A percentile compares a stretch with the other conserved stretches of the same genome.
Evolutionary conservation across 352 stramenopile genomes (phyloP).

Genomic region (Phytopythium boreale): DNA sequence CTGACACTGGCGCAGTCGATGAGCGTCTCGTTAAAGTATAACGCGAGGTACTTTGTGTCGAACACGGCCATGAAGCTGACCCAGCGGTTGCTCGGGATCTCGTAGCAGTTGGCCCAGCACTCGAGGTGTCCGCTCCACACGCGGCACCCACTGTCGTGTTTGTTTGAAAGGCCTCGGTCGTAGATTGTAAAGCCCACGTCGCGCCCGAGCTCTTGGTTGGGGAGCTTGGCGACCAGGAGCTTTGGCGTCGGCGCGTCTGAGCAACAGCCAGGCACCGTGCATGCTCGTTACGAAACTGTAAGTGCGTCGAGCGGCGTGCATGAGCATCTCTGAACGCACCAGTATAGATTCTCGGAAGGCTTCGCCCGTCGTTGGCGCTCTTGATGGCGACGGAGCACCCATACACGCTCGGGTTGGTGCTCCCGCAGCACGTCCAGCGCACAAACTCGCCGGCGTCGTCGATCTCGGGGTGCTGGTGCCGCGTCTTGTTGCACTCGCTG

Average conservation of each 20-base stretch:
- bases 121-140: slow-evolving; percentile 40
- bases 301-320: not conserved
- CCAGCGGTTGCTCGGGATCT: slow-evolving; percentile 53
- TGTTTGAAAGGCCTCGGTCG: slow-evolving; percentile 30
- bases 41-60: slow-evolving; percentile 41
- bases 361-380: not conserved
- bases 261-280: too few species aligned
- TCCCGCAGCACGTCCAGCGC: slow-evolving; percentile 59
- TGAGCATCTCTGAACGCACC: not conserved
- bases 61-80: slow-evolving; percentile 41
- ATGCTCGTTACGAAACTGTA: too few species aligned
- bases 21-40: slow-evolving; percentile 41
- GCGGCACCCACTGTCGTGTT: slow-evolving; percentile 30
- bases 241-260: slow-evolving; percentile 20
- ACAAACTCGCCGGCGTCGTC: slow-evolving; percentile 60
- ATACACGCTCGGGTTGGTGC: slow-evolving; percentile 45
- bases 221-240: slow-evolving; percentile 37
- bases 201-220: slow-evolving; percentile 11
- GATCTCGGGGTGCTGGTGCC: slow-evolving; percentile 49
- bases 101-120: slow-evolving; percentile 48
- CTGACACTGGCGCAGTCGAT: slow-evolving; percentile 42
- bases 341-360: not conserved
- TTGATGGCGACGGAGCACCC: slow-evolving; percentile 37
- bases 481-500: slow-evolving; percentile 32
- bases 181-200: slow-evolving; percentile 44